phyloP scores from a whole-genome alignment of 345 rosid species.

The Firmiana major region DNA sequence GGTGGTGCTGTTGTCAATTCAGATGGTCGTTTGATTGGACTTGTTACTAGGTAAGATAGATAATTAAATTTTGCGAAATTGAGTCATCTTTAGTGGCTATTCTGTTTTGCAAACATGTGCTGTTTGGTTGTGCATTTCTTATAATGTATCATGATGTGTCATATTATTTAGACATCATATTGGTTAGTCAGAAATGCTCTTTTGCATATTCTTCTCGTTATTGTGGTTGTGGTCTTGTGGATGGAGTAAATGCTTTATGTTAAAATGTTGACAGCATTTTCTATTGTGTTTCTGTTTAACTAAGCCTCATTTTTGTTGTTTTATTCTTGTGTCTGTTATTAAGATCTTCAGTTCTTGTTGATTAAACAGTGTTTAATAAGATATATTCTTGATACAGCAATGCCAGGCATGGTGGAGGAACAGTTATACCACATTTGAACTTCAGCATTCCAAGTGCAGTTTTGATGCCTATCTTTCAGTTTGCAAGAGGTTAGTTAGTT shows the following conservation, averaged over 20 bases:
- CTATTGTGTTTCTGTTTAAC: not conserved
- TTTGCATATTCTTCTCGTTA: not conserved
- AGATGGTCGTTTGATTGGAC: conserved; percentile 80
- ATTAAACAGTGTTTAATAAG: not conserved
- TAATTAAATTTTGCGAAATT: not conserved
- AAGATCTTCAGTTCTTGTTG: not conserved
- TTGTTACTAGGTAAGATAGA: conserved; percentile 67
- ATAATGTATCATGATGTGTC: not conserved
- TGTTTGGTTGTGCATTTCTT: not conserved
- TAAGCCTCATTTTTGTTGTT: not conserved
- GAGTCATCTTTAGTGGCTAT: not conserved
- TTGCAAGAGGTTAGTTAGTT: conserved; percentile 56
- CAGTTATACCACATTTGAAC: conserved; percentile 80
- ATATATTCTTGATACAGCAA: conserved; percentile 52
- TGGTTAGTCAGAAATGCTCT: not conserved
- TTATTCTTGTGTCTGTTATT: not conserved
- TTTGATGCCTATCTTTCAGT: conserved; percentile 68
- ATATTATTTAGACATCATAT: not conserved
- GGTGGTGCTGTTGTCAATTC: conserved; percentile 88
- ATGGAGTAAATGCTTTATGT: not conserved
- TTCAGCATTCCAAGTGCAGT: conserved; percentile 90
- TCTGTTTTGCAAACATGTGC: not conserved
- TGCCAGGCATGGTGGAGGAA: conserved; percentile 86
- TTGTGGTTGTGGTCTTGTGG: not conserved
- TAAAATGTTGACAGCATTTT: not conserved